Evolutionary conservation across 129 eudicot genomes (phyloP).

Genomic region (Rutidosis leptorrhynchoides): DNA sequence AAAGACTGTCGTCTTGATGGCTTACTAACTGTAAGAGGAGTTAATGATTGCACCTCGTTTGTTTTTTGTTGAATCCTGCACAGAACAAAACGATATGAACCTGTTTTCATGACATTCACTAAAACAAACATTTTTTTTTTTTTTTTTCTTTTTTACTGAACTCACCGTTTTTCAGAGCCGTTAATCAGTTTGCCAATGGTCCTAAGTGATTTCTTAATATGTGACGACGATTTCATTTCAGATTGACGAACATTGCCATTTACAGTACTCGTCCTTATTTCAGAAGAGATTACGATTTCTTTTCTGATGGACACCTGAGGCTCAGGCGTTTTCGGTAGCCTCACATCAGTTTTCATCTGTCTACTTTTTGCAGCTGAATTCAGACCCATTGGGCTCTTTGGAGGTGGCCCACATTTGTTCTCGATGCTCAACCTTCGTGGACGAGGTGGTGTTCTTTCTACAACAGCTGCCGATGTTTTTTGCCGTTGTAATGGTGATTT

Average conservation of each 20-base stretch:
- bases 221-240: slow-evolving; percentile 25
- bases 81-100: background rate
- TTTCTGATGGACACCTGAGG: slow-evolving; percentile 24
- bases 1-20: slow-evolving; percentile 61
- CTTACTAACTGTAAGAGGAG: slow-evolving; percentile 31
- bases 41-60: slow-evolving; percentile 46
- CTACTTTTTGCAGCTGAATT: slow-evolving; percentile 25
- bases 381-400: slow-evolving; percentile 22
- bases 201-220: slow-evolving; percentile 74
- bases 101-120: background rate
- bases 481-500: slow-evolving; percentile 43
- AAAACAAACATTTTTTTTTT: background rate
- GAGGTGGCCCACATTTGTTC: slow-evolving; percentile 26
- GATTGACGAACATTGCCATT: slow-evolving; percentile 34
- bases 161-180: slow-evolving; percentile 82
- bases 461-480: slow-evolving; percentile 19
- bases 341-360: slow-evolving; percentile 36
- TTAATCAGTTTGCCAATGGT: slow-evolving; percentile 78
- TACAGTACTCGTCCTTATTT: slow-evolving; percentile 32
- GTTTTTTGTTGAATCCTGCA: slow-evolving; percentile 57
- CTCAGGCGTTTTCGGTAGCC: slow-evolving; percentile 63
- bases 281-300: slow-evolving; percentile 32
- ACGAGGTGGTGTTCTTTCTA: slow-evolving; percentile 57
- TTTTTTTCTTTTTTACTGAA: background rate
- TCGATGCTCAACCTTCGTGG: slow-evolving; percentile 70